A percentile compares a stretch with the other conserved stretches of the same genome.
These are phyloP conservation scores for Blastobotrys muscicola DNA, from an alignment of 805 yeast species.

Conservation along the genomic window DNA sequence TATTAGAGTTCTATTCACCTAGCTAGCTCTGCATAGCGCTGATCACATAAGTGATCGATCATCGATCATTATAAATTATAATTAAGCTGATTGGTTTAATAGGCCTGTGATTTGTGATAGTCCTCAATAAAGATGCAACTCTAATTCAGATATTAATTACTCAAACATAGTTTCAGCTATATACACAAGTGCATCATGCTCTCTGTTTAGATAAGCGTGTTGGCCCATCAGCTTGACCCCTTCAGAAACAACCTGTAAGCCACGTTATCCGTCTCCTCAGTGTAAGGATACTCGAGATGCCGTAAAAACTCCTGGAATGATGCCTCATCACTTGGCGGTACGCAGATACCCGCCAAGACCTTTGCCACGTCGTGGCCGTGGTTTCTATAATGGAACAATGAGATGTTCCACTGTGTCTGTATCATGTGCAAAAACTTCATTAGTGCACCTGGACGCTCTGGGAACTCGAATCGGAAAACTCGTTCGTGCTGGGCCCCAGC, in stretches of 20 bases:
- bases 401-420: constrained; percentile 78
- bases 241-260: constrained; percentile 74
- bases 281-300: constrained; percentile 63
- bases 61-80: too few relatives aligned
- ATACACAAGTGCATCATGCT: too few relatives aligned
- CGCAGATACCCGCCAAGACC: constrained; percentile 80
- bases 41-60: too few relatives aligned
- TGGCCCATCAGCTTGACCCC: constrained; percentile 3
- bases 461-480: constrained; percentile 81
- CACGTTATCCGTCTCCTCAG: constrained; percentile 74
- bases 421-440: constrained; percentile 65
- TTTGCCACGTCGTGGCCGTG: constrained; percentile 94
- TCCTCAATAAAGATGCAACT: too few relatives aligned
- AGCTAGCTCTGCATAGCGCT: too few relatives aligned
- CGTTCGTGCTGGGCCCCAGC: constrained; percentile 66
- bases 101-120: too few relatives aligned
- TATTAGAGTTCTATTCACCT: too few relatives aligned
- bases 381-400: constrained; percentile 93
- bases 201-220: too few relatives aligned
- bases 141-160: too few relatives aligned
- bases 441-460: constrained; percentile 95
- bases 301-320: constrained; percentile 61
- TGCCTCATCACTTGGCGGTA: constrained; percentile 59
- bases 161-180: too few relatives aligned
- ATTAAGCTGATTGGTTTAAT: too few relatives aligned